Base-by-base conservation (phyloP, 2,329 filamentous ascomycete genomes). In the Onygenales sp. region DNA sequence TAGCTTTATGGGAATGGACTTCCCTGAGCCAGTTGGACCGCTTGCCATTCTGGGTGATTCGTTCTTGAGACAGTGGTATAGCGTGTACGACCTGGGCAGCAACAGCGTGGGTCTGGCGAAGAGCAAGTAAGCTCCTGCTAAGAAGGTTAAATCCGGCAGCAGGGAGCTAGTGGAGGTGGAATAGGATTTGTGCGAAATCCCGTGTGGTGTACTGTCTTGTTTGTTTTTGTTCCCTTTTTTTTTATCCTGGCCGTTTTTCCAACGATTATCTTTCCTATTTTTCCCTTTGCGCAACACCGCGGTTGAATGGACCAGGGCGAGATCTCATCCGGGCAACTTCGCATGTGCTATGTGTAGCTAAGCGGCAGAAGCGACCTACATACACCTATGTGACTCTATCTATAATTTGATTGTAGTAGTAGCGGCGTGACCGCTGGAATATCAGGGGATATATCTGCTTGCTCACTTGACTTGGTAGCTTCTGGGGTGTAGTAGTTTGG, bases 1-100 rank as follows among this genome's bases (percentile, higher is more conserved):
- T 58, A 87, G 89, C 63, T 95, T 98, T 77, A 94, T 95, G 84
- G 91, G 90, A 64, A 95, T 97, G 85, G 93, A 91, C 71, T 84
- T 89, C 75, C 75, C 90, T 54, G 87, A 85, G 67, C 90, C 90
- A 41, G 85, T 87, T 55, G 92, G 93, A 46, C 93, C 93, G 62
- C 83, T 98, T 60, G 91, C 89, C 58, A 98, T 98, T 60, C 84
- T 98, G 31, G 93, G 93, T 55, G 69, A 71, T 57, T 61, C 81
- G 59, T 85, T 85, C 79, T 72, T 85, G 60, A 63, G 72, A 58
- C 66, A 64, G 60, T 75, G 66, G 68, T 97, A 97, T 82, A 95
- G 89, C 60, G 87, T 98, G 68, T 98, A 98, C 70, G 89, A 98
- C 74, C 81, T 96, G 56, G 91, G 88, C 71, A 91, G 87, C 78